These are phyloP conservation scores for Plasmodium berghei DNA, from an alignment of 169 alveolate species.

Conservation along the genomic window DNA sequence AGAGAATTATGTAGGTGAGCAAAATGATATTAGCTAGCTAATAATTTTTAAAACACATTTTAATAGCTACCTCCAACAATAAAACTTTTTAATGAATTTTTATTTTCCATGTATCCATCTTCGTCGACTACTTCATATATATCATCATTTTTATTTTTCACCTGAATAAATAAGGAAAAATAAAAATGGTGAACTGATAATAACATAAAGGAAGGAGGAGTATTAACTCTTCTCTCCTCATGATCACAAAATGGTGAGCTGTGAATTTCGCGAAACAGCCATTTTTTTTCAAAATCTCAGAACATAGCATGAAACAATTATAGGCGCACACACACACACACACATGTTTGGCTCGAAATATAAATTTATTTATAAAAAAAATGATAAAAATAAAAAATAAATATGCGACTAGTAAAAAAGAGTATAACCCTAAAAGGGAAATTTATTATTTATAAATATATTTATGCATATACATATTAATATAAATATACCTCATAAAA, in stretches of 20 bases:
- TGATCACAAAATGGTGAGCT: not conserved
- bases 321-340: not conserved
- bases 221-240: not conserved
- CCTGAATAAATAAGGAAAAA: slow-evolving; percentile 6
- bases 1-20: not conserved
- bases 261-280: no score
- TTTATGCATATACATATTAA: no score
- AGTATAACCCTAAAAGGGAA: no score
- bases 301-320: not conserved
- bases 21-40: not conserved
- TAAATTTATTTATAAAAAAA: no score
- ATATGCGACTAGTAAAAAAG: no score
- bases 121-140: slow-evolving; percentile 72
- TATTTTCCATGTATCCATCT: slow-evolving; percentile 70
- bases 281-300: not conserved
- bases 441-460: no score
- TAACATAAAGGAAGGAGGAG: no score
- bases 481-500: slow-evolving; percentile 50
- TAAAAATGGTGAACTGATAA: not conserved
- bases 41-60: not conserved
- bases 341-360: not conserved
- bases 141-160: slow-evolving; percentile 62
- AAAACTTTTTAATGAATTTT: slow-evolving; percentile 40
- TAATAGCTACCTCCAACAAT: slow-evolving; percentile 65
- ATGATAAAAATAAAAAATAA: no score